Evolutionary conservation across 148 eudicot genomes (phyloP).

Genomic region (Drosera capensis): DNA sequence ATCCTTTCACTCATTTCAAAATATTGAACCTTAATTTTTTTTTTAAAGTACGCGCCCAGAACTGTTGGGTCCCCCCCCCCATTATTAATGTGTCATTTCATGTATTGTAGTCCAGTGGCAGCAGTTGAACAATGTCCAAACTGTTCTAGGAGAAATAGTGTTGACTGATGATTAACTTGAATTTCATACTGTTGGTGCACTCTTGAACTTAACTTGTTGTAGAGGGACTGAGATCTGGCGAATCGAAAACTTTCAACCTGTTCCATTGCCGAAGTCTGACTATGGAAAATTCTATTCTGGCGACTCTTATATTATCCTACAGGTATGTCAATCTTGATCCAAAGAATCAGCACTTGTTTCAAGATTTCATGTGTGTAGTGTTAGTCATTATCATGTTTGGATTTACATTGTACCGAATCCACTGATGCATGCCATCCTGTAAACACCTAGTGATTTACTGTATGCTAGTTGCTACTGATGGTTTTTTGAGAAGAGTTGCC

Average conservation of each 20-base stretch:
- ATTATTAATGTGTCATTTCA: neutral
- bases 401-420: too few relatives aligned
- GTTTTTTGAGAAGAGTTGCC: too few relatives aligned
- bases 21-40: too few relatives aligned
- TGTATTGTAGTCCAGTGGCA: too few relatives aligned
- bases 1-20: slow-evolving; percentile 52
- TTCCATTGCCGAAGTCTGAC: slow-evolving; percentile 80
- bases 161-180: neutral
- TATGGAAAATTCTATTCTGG: slow-evolving; percentile 89
- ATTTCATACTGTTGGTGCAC: neutral
- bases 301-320: slow-evolving; percentile 44
- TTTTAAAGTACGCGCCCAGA: too few relatives aligned
- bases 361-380: neutral
- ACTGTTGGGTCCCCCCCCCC: too few relatives aligned
- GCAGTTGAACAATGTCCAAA: too few relatives aligned
- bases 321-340: slow-evolving; percentile 10
- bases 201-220: slow-evolving; percentile 39
- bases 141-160: neutral
- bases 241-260: slow-evolving; percentile 92
- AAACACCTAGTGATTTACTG: too few relatives aligned
- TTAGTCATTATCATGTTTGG: neutral
- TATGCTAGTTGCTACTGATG: too few relatives aligned
- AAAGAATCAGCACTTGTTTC: neutral
- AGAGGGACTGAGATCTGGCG: slow-evolving; percentile 99
- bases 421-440: too few relatives aligned